Conservation (phyloP, 768 basidiomycete species). For the Mycena amicta region DNA sequence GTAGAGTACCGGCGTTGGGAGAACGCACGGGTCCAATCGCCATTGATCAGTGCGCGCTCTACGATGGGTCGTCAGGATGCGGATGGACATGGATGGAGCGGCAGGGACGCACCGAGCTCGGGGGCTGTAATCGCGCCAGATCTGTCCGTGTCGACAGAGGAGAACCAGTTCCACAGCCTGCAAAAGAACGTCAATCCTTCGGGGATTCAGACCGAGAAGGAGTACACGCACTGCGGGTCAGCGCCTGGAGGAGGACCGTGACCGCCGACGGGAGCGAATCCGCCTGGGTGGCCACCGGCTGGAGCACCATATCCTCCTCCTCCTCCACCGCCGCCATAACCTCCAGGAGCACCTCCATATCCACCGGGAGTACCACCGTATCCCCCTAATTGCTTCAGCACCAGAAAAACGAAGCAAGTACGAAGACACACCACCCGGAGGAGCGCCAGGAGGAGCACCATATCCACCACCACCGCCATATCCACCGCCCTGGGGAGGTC, state of each 20-base stretch:
- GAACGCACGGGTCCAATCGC: constrained; percentile 78
- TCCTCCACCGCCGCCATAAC: constrained; percentile 27
- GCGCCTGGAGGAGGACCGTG: constrained; percentile 62
- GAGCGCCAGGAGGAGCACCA: constrained; percentile 25
- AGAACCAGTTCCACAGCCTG: constrained; percentile 78
- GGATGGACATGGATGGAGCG: no score
- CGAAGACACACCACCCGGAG: not conserved
- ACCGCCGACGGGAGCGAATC: constrained; percentile 28
- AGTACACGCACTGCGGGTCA: constrained; percentile 67
- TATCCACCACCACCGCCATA: constrained; percentile 31
- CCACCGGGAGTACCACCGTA: not conserved
- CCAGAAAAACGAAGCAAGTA: not conserved
- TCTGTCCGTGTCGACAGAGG: constrained; percentile 66
- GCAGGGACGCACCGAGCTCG: constrained; percentile 66
- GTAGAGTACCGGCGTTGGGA: no score
- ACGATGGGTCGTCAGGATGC: no score
- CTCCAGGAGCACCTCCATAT: constrained; percentile 10
- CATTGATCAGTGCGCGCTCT: constrained; percentile 54
- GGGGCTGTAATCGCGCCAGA: constrained; percentile 65
- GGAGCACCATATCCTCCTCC: constrained; percentile 31
- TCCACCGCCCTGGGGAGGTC: constrained; percentile 33
- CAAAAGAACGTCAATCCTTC: not conserved
- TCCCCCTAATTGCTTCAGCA: no score
- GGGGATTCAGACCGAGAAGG: not conserved
- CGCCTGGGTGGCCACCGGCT: constrained; percentile 25